Percentiles rank a stretch among this genome's conserved stretches.
These are phyloP conservation scores for Blastocystis sp. DNA, from an alignment of 352 stramenopile genomes.

Conservation along the genomic window DNA sequence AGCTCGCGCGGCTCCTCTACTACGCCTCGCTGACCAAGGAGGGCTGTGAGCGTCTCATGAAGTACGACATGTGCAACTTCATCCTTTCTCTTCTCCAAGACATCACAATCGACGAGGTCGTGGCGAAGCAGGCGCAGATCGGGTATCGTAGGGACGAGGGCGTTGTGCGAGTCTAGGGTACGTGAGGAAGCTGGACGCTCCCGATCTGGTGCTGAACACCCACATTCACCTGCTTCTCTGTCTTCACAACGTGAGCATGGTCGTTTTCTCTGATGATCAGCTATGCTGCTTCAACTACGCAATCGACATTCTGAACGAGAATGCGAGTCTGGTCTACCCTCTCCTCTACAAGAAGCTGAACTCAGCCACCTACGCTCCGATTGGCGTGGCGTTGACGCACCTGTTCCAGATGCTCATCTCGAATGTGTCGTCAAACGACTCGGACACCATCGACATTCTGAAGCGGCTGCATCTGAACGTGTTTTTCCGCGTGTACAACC, in stretches of 20 bases:
- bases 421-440: neutral
- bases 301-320: neutral
- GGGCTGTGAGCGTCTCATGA: neutral
- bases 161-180: too few relatives aligned
- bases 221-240: neutral
- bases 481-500: neutral
- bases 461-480: neutral
- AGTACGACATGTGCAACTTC: neutral
- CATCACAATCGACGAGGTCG: neutral
- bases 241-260: neutral
- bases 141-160: conserved; percentile 23
- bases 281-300: neutral
- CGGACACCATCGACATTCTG: neutral
- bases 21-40: neutral
- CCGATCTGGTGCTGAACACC: neutral
- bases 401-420: neutral
- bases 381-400: neutral
- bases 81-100: neutral
- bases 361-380: neutral
- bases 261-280: neutral
- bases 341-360: neutral
- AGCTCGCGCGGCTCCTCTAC: neutral
- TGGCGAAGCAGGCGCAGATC: neutral
- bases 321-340: neutral
- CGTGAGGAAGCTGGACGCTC: neutral